phyloP scores from a whole-genome alignment of 108 stramenopile genomes.

The Seminavis robusta region DNA sequence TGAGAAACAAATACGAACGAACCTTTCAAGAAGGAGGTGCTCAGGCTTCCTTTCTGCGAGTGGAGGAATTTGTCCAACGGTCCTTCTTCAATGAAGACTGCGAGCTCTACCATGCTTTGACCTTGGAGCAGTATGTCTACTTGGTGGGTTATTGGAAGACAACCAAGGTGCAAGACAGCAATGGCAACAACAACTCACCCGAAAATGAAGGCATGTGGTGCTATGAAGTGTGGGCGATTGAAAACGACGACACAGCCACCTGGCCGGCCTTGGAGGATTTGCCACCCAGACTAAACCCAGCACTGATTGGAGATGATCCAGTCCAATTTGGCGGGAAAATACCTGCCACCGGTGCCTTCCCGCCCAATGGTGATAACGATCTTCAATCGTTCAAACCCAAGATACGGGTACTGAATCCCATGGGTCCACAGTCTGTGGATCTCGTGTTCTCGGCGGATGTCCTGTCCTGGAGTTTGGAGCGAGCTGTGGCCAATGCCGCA shows the following conservation, averaged over 20 bases:
- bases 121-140: slow-evolving; percentile 23
- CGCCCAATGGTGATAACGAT: slow-evolving; percentile 15
- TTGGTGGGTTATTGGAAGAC: slow-evolving; percentile 29
- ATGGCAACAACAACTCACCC: not conserved
- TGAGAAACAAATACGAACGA: slow-evolving; percentile 5
- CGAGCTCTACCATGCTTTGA: slow-evolving; percentile 34
- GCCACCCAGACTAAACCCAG: slow-evolving; percentile 17
- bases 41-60: slow-evolving; percentile 25
- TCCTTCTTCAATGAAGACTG: slow-evolving; percentile 25
- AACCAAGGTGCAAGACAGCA: slow-evolving; percentile 8
- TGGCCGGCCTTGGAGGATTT: slow-evolving; percentile 28
- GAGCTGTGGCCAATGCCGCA: slow-evolving; percentile 6
- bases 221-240: slow-evolving; percentile 27
- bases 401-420: slow-evolving; percentile 10
- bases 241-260: slow-evolving; percentile 18
- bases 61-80: slow-evolving; percentile 35
- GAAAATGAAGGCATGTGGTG: slow-evolving; percentile 16
- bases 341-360: slow-evolving; percentile 23
- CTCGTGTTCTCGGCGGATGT: slow-evolving; percentile 8
- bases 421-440: slow-evolving; percentile 8
- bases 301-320: slow-evolving; percentile 3
- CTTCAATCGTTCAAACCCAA: slow-evolving; percentile 26
- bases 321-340: slow-evolving; percentile 24
- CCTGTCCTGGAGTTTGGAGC: slow-evolving; percentile 7
- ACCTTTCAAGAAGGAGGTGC: slow-evolving; percentile 21